Conservation (phyloP, 805 yeast genomes). For the Wickerhamomyces tratensis region DNA sequence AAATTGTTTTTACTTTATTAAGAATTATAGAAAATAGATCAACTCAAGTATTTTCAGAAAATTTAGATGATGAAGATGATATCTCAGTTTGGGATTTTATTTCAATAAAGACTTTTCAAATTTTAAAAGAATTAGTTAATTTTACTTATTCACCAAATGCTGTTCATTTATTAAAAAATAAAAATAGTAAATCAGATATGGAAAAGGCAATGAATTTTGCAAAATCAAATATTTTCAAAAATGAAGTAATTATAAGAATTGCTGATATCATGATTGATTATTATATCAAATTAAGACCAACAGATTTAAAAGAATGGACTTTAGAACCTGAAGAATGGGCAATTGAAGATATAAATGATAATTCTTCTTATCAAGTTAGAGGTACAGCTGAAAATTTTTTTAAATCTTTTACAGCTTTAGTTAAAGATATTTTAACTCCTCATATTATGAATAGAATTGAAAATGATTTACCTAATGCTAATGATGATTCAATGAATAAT, state of each 20-base stretch:
- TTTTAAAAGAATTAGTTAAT: conserved; percentile 55
- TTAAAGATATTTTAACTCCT: conserved; percentile 43
- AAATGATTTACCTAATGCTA: conserved; percentile 23
- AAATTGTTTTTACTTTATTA: conserved; percentile 52
- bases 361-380: conserved; percentile 77
- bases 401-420: conserved; percentile 59
- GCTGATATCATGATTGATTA: conserved; percentile 60
- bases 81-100: conserved; percentile 63
- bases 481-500: conserved; percentile 29
- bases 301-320: conserved; percentile 75
- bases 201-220: conserved; percentile 44
- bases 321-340: conserved; percentile 92
- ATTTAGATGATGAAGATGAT: conserved; percentile 37
- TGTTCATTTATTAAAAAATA: conserved; percentile 46
- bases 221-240: conserved; percentile 46
- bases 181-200: conserved; percentile 56
- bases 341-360: conserved; percentile 63
- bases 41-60: conserved; percentile 46
- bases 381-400: conserved; percentile 84
- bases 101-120: conserved; percentile 53
- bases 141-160: conserved; percentile 62
- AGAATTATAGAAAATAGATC: conserved; percentile 58
- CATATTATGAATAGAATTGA: conserved; percentile 53
- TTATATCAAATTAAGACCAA: conserved; percentile 65
- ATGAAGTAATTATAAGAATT: conserved; percentile 42